Conservation (phyloP, 176 grass and related monocot genomes). For the Bromus sterilis region DNA sequence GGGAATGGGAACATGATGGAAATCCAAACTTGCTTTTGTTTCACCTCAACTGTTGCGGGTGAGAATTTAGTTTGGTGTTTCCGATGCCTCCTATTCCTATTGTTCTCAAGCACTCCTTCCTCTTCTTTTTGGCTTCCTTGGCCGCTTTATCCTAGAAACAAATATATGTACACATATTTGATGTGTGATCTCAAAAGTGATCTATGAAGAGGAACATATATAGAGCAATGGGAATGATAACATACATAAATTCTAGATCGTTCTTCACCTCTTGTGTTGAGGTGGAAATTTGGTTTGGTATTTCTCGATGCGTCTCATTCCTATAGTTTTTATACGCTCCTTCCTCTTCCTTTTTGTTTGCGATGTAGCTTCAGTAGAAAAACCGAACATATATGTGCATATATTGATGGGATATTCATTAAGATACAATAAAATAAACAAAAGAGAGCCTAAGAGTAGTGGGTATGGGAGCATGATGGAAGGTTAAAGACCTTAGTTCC, state of each 20-base stretch:
- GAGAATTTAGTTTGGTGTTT: too few species aligned
- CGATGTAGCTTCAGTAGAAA: neutral
- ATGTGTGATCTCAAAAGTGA: neutral
- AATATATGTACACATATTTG: neutral
- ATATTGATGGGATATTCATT: neutral
- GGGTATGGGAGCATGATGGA: constrained; percentile 10
- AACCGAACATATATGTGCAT: neutral
- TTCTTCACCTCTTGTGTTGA: neutral
- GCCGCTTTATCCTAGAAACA: too few species aligned
- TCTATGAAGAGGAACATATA: neutral
- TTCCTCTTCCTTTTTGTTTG: constrained; percentile 5
- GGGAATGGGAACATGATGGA: neutral
- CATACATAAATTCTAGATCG: neutral
- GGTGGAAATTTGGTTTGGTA: neutral
- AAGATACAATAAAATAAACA: neutral
- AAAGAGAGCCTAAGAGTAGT: constrained; percentile 15
- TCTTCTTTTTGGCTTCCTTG: too few species aligned
- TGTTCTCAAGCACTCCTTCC: too few species aligned
- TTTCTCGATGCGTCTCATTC: constrained; percentile 25
- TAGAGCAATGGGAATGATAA: constrained; percentile 14
- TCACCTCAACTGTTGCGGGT: too few species aligned
- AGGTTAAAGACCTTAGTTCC: neutral
- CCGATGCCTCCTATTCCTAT: too few species aligned
- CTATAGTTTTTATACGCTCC: neutral
- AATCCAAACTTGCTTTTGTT: too few species aligned